phyloP scores from a whole-genome alignment of 495 filamentous ascomycete genomes.

The Sphaerosporella brunnea region DNA sequence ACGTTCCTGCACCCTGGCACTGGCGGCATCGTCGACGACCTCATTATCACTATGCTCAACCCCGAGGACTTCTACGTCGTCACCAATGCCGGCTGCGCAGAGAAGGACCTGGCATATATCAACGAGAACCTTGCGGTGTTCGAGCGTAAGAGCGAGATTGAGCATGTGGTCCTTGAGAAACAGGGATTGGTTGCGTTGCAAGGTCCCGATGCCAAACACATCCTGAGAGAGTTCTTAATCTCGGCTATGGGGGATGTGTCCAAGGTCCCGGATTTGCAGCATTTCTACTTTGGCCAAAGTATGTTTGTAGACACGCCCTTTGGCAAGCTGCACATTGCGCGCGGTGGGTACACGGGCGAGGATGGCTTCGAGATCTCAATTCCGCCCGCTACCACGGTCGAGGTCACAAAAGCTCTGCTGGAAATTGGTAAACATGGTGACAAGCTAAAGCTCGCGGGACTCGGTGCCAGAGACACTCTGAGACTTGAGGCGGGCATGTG shows the following conservation, averaged over 20 bases:
- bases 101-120: constrained; percentile 70
- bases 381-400: constrained; percentile 38
- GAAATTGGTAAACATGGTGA: constrained; percentile 37
- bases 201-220: constrained; percentile 53
- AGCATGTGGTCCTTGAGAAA: constrained; percentile 52
- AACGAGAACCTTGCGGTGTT: constrained; percentile 39
- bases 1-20: constrained; percentile 58
- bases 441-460: constrained; percentile 57
- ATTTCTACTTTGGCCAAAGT: constrained; percentile 65
- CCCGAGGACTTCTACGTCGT: constrained; percentile 71
- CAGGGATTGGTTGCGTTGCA: constrained; percentile 68
- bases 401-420: constrained; percentile 38
- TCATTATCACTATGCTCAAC: constrained; percentile 59
- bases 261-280: constrained; percentile 38
- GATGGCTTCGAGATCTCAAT: constrained; percentile 96
- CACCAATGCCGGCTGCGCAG: constrained; percentile 82
- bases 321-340: constrained; percentile 46
- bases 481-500: constrained; percentile 95
- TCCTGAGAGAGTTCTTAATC: constrained; percentile 40
- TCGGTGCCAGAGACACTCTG: constrained; percentile 81
- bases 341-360: constrained; percentile 91
- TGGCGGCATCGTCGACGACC: constrained; percentile 87
- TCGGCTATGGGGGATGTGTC: constrained; percentile 28
- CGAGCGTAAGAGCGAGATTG: constrained; percentile 34
- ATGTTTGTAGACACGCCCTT: constrained; percentile 32